These are phyloP conservation scores for Ailanthus altissimus DNA, from an alignment of 345 rosid genomes.

Conservation along the genomic window DNA sequence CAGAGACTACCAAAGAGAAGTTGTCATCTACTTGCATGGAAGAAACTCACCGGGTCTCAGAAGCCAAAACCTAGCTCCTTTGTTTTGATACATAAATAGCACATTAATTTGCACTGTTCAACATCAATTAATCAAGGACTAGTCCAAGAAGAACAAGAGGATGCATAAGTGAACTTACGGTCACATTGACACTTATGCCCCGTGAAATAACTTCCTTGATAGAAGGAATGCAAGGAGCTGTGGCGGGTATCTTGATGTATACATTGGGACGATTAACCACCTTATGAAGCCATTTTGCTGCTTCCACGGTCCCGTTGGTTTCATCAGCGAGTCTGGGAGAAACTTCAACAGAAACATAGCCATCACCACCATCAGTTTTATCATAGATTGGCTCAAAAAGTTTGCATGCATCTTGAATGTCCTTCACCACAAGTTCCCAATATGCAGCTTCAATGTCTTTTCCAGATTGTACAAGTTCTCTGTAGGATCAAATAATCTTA, in stretches of 20 bases:
- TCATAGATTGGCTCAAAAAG: slow-evolving; percentile 94
- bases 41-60: neutral
- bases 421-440: slow-evolving; percentile 98
- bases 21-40: neutral
- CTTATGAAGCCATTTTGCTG: slow-evolving; percentile 86
- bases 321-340: slow-evolving; percentile 96
- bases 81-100: neutral
- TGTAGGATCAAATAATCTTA: slow-evolving; percentile 31
- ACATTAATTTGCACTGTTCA: neutral
- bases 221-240: slow-evolving; percentile 84
- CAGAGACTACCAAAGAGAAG: slow-evolving; percentile 6
- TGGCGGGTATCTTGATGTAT: slow-evolving; percentile 97
- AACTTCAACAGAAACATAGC: slow-evolving; percentile 97
- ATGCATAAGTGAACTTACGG: slow-evolving; percentile 52
- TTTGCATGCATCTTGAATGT: slow-evolving; percentile 96
- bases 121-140: neutral
- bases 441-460: slow-evolving; percentile 85
- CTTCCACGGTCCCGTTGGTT: slow-evolving; percentile 81
- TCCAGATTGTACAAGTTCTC: slow-evolving; percentile 89
- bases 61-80: neutral
- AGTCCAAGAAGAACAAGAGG: slow-evolving; percentile 3
- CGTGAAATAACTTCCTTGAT: slow-evolving; percentile 87
- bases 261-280: slow-evolving; percentile 83
- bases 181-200: slow-evolving; percentile 94
- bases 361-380: slow-evolving; percentile 88